A percentile compares a stretch with the other conserved stretches of the same genome.
Conservation (phyloP, 768 basidiomycete genomes). For the Hebeloma cylindrosporum region DNA sequence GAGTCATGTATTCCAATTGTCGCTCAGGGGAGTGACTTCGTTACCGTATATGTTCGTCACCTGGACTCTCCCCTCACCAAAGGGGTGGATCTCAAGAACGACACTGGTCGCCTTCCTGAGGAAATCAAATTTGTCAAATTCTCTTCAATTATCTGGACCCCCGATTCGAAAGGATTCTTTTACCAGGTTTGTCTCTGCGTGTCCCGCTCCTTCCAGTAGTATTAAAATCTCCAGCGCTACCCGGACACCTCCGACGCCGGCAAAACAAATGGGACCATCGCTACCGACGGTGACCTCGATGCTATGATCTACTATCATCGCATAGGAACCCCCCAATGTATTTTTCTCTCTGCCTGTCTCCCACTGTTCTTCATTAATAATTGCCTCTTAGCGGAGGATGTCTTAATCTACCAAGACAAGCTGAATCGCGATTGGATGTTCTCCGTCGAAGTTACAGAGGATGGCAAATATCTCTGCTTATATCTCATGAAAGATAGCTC, state of each 20-base stretch:
- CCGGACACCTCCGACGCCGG: constrained; percentile 48
- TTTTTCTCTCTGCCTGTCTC: constrained; percentile 9
- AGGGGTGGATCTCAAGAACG: constrained; percentile 40
- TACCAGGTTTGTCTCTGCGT: constrained; percentile 52
- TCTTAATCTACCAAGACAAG: constrained; percentile 64
- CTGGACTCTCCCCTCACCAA: constrained; percentile 57
- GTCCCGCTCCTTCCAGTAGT: not conserved
- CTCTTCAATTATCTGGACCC: constrained; percentile 69
- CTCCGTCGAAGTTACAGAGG: constrained; percentile 54
- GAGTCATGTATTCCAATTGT: not conserved
- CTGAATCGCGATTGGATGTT: constrained; percentile 69
- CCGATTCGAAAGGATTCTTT: constrained; percentile 81
- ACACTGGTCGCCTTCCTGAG: constrained; percentile 57
- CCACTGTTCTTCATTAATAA: constrained; percentile 3
- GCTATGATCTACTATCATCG: constrained; percentile 79
- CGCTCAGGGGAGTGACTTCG: constrained; percentile 69
- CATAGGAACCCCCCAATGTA: constrained; percentile 70
- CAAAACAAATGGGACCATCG: constrained; percentile 55
- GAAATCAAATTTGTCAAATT: constrained; percentile 79
- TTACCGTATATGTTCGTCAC: constrained; percentile 64
- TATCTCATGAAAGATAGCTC: constrained; percentile 60
- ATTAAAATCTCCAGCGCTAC: constrained; percentile 45
- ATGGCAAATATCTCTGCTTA: constrained; percentile 64
- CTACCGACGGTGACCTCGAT: constrained; percentile 61
- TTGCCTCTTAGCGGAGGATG: constrained; percentile 54